phyloP scores from a whole-genome alignment of 2,329 filamentous ascomycete species.

The Tricladium varicosporioides region DNA sequence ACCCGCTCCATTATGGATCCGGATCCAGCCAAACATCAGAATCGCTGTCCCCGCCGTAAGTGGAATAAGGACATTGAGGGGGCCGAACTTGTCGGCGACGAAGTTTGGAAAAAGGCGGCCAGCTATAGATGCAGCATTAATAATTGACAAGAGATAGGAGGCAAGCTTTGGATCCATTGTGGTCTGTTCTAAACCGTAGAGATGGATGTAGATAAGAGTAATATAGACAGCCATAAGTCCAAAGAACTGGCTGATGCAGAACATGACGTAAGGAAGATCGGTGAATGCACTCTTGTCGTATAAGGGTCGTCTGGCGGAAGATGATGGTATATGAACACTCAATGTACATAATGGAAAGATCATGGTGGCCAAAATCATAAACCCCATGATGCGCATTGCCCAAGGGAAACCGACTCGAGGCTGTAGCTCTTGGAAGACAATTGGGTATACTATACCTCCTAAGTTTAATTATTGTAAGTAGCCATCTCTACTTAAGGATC shows the following conservation, averaged over 20 bases:
- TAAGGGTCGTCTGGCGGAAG: constrained; percentile 38
- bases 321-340: constrained; percentile 27
- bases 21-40: constrained; percentile 38
- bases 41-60: constrained; percentile 35
- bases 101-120: constrained; percentile 53
- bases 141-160: constrained; percentile 49
- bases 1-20: constrained; percentile 36
- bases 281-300: constrained; percentile 40
- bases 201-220: constrained; percentile 41
- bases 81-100: constrained; percentile 49
- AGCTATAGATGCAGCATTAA: constrained; percentile 49
- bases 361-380: constrained; percentile 40
- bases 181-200: constrained; percentile 34
- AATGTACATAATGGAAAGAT: no score
- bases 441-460: constrained; percentile 57
- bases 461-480: constrained; percentile 32
- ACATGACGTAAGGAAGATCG: constrained; percentile 39
- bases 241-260: constrained; percentile 34
- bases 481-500: not conserved
- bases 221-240: constrained; percentile 42
- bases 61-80: constrained; percentile 51
- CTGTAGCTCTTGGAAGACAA: constrained; percentile 56
- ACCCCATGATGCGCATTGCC: constrained; percentile 53
- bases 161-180: constrained; percentile 39
- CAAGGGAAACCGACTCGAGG: constrained; percentile 49